Evolutionary conservation across 768 basidiomycete species (phyloP), one percentile per base, ranked within the genome.

Genomic region (Sistotremastrum suecicum): DNA sequence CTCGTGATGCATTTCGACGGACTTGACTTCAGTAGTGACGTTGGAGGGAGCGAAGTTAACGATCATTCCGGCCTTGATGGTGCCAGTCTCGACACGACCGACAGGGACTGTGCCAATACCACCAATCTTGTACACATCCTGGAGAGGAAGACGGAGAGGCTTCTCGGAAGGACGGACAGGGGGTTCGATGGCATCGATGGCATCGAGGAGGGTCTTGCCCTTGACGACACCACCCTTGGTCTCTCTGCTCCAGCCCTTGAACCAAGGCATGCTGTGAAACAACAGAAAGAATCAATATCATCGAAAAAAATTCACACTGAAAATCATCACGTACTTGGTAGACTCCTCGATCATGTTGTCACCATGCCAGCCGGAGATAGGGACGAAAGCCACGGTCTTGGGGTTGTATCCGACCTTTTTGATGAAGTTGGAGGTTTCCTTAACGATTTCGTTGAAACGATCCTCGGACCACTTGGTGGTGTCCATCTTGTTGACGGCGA

Each of bases 281-380:
- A 47, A 38, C 30, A 43, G 29, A 12, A 10, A 37, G 11, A 12
- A 44, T 41, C 43, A 32, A 20, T 36, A 40, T 31, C 32, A 33
- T 63, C 10, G 20, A 10, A 46, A 5, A 29, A 11, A 36, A 29
- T 37, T 42, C 10, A 35, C 43, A 28, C 33, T 34, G 42, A 10
- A 31, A 45, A 39, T 28, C 35, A 48, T 36, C 10, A 64, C 82
- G 42, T 63, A 89, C 88, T 98, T 99, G 70, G 63, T 2, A 55
- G 95, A 95, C 70, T 92, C 89, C 78, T 98, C 94, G 74, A 99
- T 75, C 94, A 99, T 99, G 85, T 99, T 99, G 80, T 99, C 95
- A 63, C 95, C 95, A 76, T 98, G 92, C 95, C 95, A 99, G 58
- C 95, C 95, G 52, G 95, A 99, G 69, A 99, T 99, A 62, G 95